phyloP scores from a whole-genome alignment of 2,329 filamentous ascomycete genomes.

The Diaporthe vaccinii region DNA sequence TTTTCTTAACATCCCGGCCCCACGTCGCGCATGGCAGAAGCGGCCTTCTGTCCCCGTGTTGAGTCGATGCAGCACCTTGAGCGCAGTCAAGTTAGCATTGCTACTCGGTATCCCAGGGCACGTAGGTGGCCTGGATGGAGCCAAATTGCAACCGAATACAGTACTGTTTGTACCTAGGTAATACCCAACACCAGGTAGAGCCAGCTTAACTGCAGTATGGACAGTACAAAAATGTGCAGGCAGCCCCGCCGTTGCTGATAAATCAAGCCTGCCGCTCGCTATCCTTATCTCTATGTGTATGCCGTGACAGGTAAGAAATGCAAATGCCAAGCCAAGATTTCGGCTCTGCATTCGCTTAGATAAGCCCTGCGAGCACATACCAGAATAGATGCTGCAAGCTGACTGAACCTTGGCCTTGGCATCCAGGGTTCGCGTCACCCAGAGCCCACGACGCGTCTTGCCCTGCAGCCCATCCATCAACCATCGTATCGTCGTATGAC shows the following conservation, averaged over 20 bases:
- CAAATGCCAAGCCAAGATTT: conserved; percentile 29
- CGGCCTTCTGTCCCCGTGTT: no score
- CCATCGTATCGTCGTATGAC: conserved; percentile 10
- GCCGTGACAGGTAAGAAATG: not conserved
- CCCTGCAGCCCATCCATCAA: not conserved
- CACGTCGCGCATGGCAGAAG: not conserved
- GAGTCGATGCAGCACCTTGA: not conserved
- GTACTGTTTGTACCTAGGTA: not conserved
- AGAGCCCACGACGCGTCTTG: conserved; percentile 3
- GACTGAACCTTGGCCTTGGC: conserved; percentile 6
- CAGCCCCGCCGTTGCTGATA: conserved; percentile 24
- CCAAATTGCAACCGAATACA: not conserved
- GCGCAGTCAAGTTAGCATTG: not conserved
- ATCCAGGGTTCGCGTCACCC: conserved; percentile 25
- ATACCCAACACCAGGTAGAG: not conserved
- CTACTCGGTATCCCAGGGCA: not conserved
- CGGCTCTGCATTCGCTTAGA: conserved; percentile 29
- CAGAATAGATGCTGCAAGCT: not conserved
- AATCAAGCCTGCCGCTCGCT: conserved; percentile 1
- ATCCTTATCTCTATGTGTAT: not conserved
- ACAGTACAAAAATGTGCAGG: not conserved
- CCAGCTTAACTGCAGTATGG: no score
- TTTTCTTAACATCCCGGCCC: not conserved
- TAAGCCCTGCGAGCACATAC: conserved; percentile 4
- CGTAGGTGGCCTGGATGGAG: not conserved